Conservation (phyloP, 257 asterid species). For the Haberlea rhodopensis region DNA sequence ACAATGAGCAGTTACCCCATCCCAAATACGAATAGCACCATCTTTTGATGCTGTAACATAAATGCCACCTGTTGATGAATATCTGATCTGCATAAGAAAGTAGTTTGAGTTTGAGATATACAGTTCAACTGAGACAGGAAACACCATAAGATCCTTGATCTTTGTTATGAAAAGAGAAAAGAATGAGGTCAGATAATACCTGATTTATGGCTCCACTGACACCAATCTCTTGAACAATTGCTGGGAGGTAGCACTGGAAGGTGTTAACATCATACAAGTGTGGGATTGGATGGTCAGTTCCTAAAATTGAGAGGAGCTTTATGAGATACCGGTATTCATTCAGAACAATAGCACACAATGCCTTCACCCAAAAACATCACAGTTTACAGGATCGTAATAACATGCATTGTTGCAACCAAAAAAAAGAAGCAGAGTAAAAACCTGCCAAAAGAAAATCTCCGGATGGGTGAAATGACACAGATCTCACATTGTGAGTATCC, state of each 20-base stretch:
- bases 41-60: constrained; percentile 90
- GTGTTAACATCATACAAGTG: constrained; percentile 83
- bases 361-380: constrained; percentile 12
- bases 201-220: constrained; percentile 75
- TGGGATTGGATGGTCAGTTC: constrained; percentile 77
- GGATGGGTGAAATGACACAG: constrained; percentile 72
- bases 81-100: constrained; percentile 53
- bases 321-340: constrained; percentile 29
- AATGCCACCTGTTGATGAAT: constrained; percentile 70
- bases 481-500: constrained; percentile 77
- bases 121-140: not conserved
- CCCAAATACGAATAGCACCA: constrained; percentile 79
- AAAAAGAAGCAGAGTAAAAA: constrained; percentile 26
- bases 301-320: constrained; percentile 37
- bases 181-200: too few relatives aligned
- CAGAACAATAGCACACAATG: too few relatives aligned
- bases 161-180: too few relatives aligned
- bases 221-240: constrained; percentile 60
- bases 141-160: constrained; percentile 5
- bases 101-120: constrained; percentile 8
- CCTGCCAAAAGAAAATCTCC: constrained; percentile 84
- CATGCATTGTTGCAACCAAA: not conserved
- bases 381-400: constrained; percentile 13
- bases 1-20: constrained; percentile 72
- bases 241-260: constrained; percentile 73